phyloP scores from a whole-genome alignment of 768 basidiomycete genomes.

The Podaxis rugospora region DNA sequence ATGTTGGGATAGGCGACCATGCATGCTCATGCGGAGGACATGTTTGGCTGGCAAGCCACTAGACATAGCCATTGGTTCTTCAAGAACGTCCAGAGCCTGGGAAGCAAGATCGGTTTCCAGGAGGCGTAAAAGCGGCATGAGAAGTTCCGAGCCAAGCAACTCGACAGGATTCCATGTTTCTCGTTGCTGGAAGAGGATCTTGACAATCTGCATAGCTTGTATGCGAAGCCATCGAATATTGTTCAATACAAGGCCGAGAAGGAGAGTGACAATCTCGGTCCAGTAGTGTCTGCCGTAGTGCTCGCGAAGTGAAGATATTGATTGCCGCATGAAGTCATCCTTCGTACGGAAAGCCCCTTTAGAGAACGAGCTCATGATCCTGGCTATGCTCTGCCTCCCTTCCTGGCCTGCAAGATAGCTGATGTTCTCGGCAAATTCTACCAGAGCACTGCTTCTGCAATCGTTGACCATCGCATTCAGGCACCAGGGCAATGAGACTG shows the following conservation, averaged over 20 bases:
- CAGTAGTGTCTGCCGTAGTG: conserved; percentile 74
- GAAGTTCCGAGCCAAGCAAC: conserved; percentile 74
- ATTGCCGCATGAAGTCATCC: conserved; percentile 92
- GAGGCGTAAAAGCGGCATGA: conserved; percentile 87
- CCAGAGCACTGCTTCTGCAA: conserved; percentile 51
- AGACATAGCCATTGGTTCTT: conserved; percentile 80
- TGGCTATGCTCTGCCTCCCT: conserved; percentile 72
- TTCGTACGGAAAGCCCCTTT: conserved; percentile 85
- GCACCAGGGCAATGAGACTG: conserved; percentile 84
- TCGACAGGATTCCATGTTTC: conserved; percentile 74
- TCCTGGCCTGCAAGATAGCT: conserved; percentile 67
- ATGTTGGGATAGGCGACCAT: conserved; percentile 34
- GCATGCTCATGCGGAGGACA: conserved; percentile 91
- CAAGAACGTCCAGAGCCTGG: conserved; percentile 88
- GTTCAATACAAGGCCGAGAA: conserved; percentile 87
- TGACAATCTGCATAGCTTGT: conserved; percentile 83
- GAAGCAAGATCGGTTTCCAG: conserved; percentile 84
- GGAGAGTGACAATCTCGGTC: conserved; percentile 77
- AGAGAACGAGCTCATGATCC: conserved; percentile 87
- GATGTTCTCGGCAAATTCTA: conserved; percentile 70
- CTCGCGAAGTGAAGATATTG: conserved; percentile 79
- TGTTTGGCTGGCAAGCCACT: conserved; percentile 77
- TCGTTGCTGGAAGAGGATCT: conserved; percentile 82
- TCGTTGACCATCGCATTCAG: conserved; percentile 68
- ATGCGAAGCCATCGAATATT: conserved; percentile 75